Base-by-base conservation (phyloP, 225 moss, liverwort and hornwort genomes). In the Physcomitrellopsis africana region DNA sequence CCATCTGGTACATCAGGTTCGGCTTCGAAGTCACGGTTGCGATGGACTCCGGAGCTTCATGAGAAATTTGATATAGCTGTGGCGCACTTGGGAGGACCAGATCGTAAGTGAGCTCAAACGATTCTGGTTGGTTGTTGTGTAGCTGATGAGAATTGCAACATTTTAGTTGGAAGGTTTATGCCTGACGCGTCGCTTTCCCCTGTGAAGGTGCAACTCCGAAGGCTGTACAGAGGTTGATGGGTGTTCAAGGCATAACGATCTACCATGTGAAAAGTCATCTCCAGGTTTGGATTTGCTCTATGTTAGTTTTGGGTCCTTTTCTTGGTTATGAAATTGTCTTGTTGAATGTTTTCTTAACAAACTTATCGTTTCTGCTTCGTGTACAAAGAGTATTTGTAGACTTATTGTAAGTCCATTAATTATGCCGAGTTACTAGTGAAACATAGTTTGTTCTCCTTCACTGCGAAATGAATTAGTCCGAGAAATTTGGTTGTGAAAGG, bases 41-140 rank as follows among this genome's bases (percentile, higher is more conserved):
- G 96, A 62, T 96, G 96, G 96, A 96, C 96, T 27, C 92, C 94
- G 53, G 96, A 96, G 76, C 88, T 96, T 17, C 94, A 96, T 52
- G 94, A 94, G 76, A 90, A 92, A 64, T 96, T 96, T 74, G 85
- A 94, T 16, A 89, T 77, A 42, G 90, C 93, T 63, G 96, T 96
- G 14, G 78, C 90, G 42, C 85, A 89, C 65, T 86, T 96, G 45
- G 96, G 96, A 32, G 96, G 96, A 70, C 93, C 96, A 78, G 96
- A 96, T 65, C 93, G 96, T 96, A 78, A 89, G 91, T 85, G 27
- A 64, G 52, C 51, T 72, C 16, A 45, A 63, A 29, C 20, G 58
- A 41, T 49, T 74, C 22, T 71, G n/a, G 32, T 16, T 63, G 32
- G 16, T 26, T 2, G 32, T 7, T 37, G 32, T 58, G 44, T 46